Conservation (phyloP, 345 rosid species). For the Punica granatum region DNA sequence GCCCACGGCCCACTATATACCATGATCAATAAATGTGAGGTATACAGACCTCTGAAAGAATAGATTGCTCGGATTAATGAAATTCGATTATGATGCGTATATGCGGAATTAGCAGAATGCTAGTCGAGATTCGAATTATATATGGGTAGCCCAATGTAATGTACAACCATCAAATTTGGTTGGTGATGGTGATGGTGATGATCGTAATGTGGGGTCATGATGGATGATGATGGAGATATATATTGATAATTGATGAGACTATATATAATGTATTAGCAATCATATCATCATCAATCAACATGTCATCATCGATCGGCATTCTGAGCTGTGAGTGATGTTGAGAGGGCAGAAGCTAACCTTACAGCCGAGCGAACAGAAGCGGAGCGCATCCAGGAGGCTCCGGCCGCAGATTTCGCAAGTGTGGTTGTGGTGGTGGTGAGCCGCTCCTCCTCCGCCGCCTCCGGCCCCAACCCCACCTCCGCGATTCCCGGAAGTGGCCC, state of each 20-base stretch:
- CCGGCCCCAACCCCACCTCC: constrained; percentile 12
- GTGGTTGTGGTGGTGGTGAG: constrained; percentile 18
- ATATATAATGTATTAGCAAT: no score
- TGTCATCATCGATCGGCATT: not conserved
- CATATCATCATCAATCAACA: not conserved
- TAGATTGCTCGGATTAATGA: no score
- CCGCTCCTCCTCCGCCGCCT: constrained; percentile 17
- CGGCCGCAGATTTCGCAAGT: constrained; percentile 74
- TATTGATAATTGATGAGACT: no score
- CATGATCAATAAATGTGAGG: no score
- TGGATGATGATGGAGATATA: not conserved
- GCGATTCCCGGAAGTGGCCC: constrained; percentile 23
- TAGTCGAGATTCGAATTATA: no score
- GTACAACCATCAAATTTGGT: not conserved
- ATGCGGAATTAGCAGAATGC: no score
- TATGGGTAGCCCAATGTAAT: no score
- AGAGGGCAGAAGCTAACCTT: constrained; percentile 37
- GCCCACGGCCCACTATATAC: no score
- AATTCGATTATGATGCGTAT: no score
- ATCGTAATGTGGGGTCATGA: not conserved
- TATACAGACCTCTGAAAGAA: no score
- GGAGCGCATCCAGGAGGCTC: constrained; percentile 73
- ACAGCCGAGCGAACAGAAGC: constrained; percentile 93
- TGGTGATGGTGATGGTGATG: constrained; percentile 2
- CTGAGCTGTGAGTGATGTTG: constrained; percentile 11